phyloP scores from a whole-genome alignment of 1,139 yeast genomes.

The Taphrina betulina region DNA sequence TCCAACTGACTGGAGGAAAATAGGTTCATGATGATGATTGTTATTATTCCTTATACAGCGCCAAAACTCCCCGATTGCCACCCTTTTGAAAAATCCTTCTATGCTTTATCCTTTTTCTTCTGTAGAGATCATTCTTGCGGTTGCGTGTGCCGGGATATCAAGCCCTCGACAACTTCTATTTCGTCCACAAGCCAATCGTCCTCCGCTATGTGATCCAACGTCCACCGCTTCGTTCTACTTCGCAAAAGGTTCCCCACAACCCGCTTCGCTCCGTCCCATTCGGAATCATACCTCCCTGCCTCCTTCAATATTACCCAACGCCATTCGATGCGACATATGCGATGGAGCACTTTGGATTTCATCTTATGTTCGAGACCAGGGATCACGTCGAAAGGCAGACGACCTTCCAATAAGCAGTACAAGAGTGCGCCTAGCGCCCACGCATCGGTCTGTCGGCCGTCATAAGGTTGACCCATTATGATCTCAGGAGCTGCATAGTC shows the following conservation, averaged over 20 bases:
- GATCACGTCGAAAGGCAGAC: slow-evolving; percentile 84
- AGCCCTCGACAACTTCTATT: slow-evolving; percentile 11
- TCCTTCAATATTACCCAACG: slow-evolving; percentile 56
- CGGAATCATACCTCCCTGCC: slow-evolving; percentile 38
- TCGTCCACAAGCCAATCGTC: slow-evolving; percentile 44
- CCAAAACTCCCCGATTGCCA: background rate
- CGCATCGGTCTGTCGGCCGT: slow-evolving; percentile 83
- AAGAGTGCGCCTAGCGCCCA: slow-evolving; percentile 95
- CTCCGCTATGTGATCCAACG: slow-evolving; percentile 47
- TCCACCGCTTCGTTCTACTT: slow-evolving; percentile 55
- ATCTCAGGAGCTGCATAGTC: slow-evolving; percentile 95
- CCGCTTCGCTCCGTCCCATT: slow-evolving; percentile 52
- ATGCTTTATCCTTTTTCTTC: too few relatives aligned
- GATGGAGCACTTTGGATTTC: slow-evolving; percentile 69
- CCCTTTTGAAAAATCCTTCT: too few relatives aligned
- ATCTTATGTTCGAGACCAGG: slow-evolving; percentile 53
- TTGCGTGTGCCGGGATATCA: too few relatives aligned
- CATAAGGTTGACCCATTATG: slow-evolving; percentile 82
- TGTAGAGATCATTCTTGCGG: too few relatives aligned
- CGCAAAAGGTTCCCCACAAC: slow-evolving; percentile 57
- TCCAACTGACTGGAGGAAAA: slow-evolving; percentile 23
- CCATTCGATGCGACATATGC: slow-evolving; percentile 94
- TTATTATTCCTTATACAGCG: too few relatives aligned
- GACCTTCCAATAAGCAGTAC: slow-evolving; percentile 74
- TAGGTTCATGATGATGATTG: too few relatives aligned